Base-by-base conservation (phyloP, 2,329 filamentous ascomycete genomes). In the Phaeosphaeriaceae sp. region DNA sequence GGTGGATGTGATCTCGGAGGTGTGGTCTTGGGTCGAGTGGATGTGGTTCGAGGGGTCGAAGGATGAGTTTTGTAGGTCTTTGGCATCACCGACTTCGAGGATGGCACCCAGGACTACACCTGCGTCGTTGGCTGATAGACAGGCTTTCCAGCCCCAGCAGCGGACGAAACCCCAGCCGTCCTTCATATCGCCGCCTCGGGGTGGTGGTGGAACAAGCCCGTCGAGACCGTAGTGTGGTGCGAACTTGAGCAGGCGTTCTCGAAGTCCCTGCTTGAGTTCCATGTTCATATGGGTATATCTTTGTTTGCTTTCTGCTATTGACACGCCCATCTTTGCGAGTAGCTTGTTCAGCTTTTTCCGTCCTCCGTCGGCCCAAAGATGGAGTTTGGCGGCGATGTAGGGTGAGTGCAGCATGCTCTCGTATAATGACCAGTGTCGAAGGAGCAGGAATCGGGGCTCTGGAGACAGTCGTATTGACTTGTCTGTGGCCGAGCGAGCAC, bases 211-310 rank as follows among this genome's bases (percentile, higher is more conserved):
- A 0, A 99, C 93, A 71, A 99, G 88, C 51, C 94, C 95, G 64
- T 98, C 93, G 1, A 99, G 85, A 25, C 96, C 95, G 77, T 98
- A 99, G 60, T 96, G 84, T 1, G 92, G 92, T 0, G 93, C 93
- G 73, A 97, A 98, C 70, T 94, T 94, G 20, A 97, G 84, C 1
- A 99, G 84, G 58, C 96, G 92, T 48, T 91, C 87, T 44, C 94
- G 88, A 27, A 98, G 80, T 27, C 92, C 91, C 5, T 92, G 89
- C 79, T 98, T 99, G 33, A 99, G 82, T 77, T 96, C 89, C 88
- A 97, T 96, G 78, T 98, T 94, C 93, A 99, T 98, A 77, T 99
- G 95, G 0, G 93, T 92, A 75, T 98, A 99, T 74, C 89, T 94
- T 78, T 98, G 95, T 70, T 92, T 93, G 79, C 93, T 97, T 79